Evolutionary conservation across 2,329 filamentous ascomycete genomes (phyloP).

Genomic region (Diplocarpon rosae): DNA sequence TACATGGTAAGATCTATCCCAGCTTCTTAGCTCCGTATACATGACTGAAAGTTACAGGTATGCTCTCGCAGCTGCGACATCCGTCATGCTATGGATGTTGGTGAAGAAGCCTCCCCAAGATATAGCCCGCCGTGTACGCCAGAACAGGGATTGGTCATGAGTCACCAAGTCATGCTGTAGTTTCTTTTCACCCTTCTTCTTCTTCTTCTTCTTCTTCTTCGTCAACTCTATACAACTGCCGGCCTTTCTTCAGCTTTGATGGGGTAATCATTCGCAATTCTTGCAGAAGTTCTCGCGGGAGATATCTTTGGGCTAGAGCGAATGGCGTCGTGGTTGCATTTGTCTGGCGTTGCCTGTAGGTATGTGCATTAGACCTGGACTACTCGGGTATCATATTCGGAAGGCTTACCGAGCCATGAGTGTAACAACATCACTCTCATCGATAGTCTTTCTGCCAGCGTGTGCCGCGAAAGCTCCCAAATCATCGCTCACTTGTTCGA

Average conservation of each 20-base stretch:
- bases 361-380: constrained; percentile 25
- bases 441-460: constrained; percentile 72
- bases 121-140: constrained; percentile 60
- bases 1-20: constrained; percentile 65
- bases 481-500: constrained; percentile 77
- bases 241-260: constrained; percentile 34
- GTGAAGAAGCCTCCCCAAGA: constrained; percentile 74
- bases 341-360: constrained; percentile 63
- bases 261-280: constrained; percentile 63
- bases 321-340: constrained; percentile 64
- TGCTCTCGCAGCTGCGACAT: constrained; percentile 70
- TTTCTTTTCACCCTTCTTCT: constrained; percentile 29
- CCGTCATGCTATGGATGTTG: constrained; percentile 95
- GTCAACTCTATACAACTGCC: constrained; percentile 29
- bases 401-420: constrained; percentile 68
- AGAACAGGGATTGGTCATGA: constrained; percentile 63
- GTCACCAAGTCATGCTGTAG: constrained; percentile 10
- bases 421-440: constrained; percentile 72
- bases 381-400: neutral
- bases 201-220: constrained; percentile 34
- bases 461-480: constrained; percentile 70
- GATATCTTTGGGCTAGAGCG: constrained; percentile 70
- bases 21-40: neutral
- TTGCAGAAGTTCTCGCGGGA: constrained; percentile 74
- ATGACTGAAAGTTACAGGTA: constrained; percentile 49